phyloP scores from a whole-genome alignment of 2,329 filamentous ascomycete species.

The Chrysoporthe deuterocubensis region DNA sequence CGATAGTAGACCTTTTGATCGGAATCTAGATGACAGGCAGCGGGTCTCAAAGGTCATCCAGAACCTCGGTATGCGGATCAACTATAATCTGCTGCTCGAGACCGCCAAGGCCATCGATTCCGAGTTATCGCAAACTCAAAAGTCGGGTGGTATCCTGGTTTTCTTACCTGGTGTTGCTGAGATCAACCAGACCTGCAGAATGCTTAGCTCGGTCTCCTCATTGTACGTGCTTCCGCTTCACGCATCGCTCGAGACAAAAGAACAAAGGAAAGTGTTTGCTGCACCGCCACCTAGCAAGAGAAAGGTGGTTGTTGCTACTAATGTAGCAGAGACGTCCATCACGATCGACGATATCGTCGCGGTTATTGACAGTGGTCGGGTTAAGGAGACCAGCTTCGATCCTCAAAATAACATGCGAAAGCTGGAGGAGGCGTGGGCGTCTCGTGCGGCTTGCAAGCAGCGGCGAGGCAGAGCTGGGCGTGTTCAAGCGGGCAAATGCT shows the following conservation, averaged over 20 bases:
- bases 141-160: conserved; percentile 88
- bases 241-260: conserved; percentile 84
- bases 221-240: conserved; percentile 87
- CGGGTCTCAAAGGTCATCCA: conserved; percentile 71
- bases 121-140: conserved; percentile 65
- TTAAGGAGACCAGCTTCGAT: conserved; percentile 97
- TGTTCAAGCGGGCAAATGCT: conserved; percentile 89
- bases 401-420: conserved; percentile 91
- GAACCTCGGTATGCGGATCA: conserved; percentile 80
- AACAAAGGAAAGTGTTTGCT: conserved; percentile 87
- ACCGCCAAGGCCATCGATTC: conserved; percentile 82
- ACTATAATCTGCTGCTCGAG: conserved; percentile 83
- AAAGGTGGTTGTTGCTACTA: conserved; percentile 93
- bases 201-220: conserved; percentile 63
- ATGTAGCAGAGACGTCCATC: conserved; percentile 97
- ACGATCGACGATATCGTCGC: conserved; percentile 97
- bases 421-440: conserved; percentile 94
- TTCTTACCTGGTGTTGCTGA: conserved; percentile 93
- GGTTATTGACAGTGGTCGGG: conserved; percentile 91
- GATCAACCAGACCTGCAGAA: conserved; percentile 79
- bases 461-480: conserved; percentile 89
- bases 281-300: conserved; percentile 76
- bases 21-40: conserved; percentile 36
- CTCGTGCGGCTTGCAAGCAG: conserved; percentile 91
- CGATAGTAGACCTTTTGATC: conserved; percentile 52